Conservation (phyloP, 2,329 filamentous ascomycete genomes). For the Monosporascus sp. region DNA sequence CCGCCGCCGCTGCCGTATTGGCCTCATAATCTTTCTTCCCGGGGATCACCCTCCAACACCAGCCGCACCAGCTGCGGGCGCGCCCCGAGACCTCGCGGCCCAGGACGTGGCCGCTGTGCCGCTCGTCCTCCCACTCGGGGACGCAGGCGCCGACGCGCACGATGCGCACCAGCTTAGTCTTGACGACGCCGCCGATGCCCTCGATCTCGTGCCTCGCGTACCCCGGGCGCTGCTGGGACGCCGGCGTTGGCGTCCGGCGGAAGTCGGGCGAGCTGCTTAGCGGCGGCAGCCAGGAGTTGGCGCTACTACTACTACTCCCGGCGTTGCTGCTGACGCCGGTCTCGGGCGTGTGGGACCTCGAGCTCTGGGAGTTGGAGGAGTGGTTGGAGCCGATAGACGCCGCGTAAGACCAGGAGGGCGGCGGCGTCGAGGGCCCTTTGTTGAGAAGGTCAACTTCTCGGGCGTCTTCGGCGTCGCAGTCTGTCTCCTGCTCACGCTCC, state of each 20-base stretch:
- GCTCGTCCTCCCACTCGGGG: constrained; percentile 78
- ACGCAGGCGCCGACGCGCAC: constrained; percentile 79
- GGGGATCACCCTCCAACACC: constrained; percentile 76
- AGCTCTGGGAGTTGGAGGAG: constrained; percentile 5
- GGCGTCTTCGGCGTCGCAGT: constrained; percentile 75
- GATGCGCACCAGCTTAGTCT: constrained; percentile 80
- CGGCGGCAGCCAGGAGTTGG: constrained; percentile 6
- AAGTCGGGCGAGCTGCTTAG: constrained; percentile 6
- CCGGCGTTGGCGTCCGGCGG: constrained; percentile 35
- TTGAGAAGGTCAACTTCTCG: constrained; percentile 33
- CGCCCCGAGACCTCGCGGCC: constrained; percentile 62
- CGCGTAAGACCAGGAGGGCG: constrained; percentile 8
- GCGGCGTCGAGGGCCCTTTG: constrained; percentile 9
- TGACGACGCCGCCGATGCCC: constrained; percentile 81
- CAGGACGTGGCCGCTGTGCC: constrained; percentile 58
- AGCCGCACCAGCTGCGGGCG: constrained; percentile 82
- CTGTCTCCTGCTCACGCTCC: constrained; percentile 76
- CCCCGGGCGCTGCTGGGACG: constrained; percentile 56
- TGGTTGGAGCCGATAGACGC: constrained; percentile 9
- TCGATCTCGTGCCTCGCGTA: constrained; percentile 87
- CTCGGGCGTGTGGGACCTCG: constrained; percentile 2
- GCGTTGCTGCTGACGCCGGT: constrained; percentile 2
- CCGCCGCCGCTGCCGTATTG: constrained; percentile 12
- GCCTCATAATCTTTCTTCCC: constrained; percentile 40
- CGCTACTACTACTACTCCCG: constrained; percentile 14